Conservation (phyloP, 768 basidiomycete genomes). For the Trametes punicea region DNA sequence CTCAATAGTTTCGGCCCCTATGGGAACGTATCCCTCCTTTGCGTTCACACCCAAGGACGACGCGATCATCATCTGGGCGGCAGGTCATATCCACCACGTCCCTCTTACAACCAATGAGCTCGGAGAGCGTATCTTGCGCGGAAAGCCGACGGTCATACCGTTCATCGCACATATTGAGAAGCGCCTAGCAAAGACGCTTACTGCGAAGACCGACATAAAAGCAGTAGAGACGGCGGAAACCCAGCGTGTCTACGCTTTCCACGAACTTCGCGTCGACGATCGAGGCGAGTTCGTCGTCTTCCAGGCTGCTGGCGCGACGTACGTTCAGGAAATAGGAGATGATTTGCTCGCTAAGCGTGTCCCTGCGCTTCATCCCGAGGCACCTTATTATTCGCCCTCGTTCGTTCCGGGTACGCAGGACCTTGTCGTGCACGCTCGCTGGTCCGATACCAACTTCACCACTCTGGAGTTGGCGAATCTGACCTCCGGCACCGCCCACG, state of each 20-base stretch:
- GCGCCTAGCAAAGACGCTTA: slow-evolving; percentile 58
- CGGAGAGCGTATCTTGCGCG: slow-evolving; percentile 49
- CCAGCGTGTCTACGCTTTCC: slow-evolving; percentile 60
- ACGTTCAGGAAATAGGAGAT: slow-evolving; percentile 42
- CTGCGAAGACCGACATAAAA: slow-evolving; percentile 47
- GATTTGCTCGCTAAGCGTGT: slow-evolving; percentile 25
- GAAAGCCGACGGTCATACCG: slow-evolving; percentile 45
- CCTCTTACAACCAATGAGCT: slow-evolving; percentile 49
- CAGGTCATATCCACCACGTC: slow-evolving; percentile 63
- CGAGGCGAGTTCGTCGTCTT: slow-evolving; percentile 54
- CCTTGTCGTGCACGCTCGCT: slow-evolving; percentile 60
- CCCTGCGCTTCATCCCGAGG: slow-evolving; percentile 46
- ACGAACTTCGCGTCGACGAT: slow-evolving; percentile 56
- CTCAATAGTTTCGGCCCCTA: slow-evolving; percentile 61
- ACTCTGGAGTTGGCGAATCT: slow-evolving; percentile 64
- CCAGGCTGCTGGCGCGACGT: slow-evolving; percentile 62
- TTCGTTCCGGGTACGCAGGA: slow-evolving; percentile 52
- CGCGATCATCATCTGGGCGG: slow-evolving; percentile 70
- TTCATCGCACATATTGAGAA: slow-evolving; percentile 66
- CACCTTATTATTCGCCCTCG: slow-evolving; percentile 61
- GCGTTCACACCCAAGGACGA: slow-evolving; percentile 59
- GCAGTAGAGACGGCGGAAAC: slow-evolving; percentile 50
- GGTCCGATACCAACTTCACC: slow-evolving; percentile 63
- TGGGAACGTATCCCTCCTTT: slow-evolving; percentile 79
- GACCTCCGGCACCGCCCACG: slow-evolving; percentile 39